Evolutionary conservation across 495 filamentous ascomycete species (phyloP).

Genomic region (Viridothelium virens): DNA sequence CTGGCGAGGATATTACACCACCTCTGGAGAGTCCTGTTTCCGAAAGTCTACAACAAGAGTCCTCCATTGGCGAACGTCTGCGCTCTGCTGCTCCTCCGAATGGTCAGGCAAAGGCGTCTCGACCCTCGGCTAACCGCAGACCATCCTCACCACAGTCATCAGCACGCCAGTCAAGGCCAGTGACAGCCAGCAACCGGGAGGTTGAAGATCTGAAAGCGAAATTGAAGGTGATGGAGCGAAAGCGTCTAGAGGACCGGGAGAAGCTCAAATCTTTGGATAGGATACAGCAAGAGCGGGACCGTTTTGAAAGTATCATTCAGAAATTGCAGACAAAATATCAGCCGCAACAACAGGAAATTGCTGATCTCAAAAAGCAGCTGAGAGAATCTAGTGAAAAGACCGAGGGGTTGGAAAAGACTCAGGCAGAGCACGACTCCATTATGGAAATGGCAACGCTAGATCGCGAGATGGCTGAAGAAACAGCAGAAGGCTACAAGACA

Average conservation of each 20-base stretch:
- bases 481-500: conserved; percentile 65
- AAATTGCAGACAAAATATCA: conserved; percentile 87
- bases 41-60: not conserved
- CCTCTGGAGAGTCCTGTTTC: not conserved
- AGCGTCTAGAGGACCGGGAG: conserved; percentile 72
- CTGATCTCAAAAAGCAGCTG: conserved; percentile 63
- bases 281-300: conserved; percentile 70
- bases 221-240: conserved; percentile 32
- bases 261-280: conserved; percentile 72
- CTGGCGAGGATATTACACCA: not conserved
- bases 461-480: conserved; percentile 94
- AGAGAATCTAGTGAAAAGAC: conserved; percentile 64
- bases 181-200: conserved; percentile 49
- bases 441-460: conserved; percentile 86
- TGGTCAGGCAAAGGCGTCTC: not conserved
- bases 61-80: not conserved
- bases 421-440: conserved; percentile 73
- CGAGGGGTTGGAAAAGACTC: conserved; percentile 60
- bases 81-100: not conserved
- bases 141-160: conserved; percentile 17
- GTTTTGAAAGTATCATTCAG: conserved; percentile 81
- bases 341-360: conserved; percentile 72
- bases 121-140: conserved; percentile 8
- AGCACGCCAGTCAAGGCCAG: conserved; percentile 20
- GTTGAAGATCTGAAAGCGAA: conserved; percentile 35